These are phyloP conservation scores for Globisporangium heterothallicum DNA, from an alignment of 352 stramenopile genomes.

Conservation along the genomic window DNA sequence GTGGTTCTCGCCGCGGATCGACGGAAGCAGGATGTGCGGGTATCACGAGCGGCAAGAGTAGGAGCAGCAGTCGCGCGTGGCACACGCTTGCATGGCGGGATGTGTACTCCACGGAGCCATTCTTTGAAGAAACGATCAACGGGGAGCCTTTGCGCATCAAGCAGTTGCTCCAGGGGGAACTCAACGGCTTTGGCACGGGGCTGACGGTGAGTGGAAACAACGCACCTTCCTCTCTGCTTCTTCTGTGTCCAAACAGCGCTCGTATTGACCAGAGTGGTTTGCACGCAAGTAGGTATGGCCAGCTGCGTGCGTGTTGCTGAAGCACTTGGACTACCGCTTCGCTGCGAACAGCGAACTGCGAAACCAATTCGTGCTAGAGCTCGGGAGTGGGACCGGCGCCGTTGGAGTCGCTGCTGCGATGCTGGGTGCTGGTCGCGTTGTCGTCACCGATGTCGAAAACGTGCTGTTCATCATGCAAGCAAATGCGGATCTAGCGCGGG, in stretches of 20 bases:
- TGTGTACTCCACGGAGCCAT: slow-evolving; percentile 56
- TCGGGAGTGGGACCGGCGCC: slow-evolving; percentile 89
- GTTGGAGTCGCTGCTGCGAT: slow-evolving; percentile 87
- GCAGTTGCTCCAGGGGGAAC: slow-evolving; percentile 73
- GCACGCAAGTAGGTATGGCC: slow-evolving; percentile 48
- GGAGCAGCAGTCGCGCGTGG: slow-evolving; percentile 22
- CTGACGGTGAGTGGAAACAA: slow-evolving; percentile 47
- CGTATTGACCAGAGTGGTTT: too few relatives aligned
- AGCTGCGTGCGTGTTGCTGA: slow-evolving; percentile 73
- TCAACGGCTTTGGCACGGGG: slow-evolving; percentile 75
- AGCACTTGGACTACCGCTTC: slow-evolving; percentile 67
- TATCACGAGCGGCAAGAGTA: neutral
- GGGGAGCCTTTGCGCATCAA: slow-evolving; percentile 48
- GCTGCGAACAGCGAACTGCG: slow-evolving; percentile 8
- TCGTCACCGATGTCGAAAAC: slow-evolving; percentile 88
- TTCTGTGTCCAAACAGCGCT: too few relatives aligned
- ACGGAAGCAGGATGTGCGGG: too few relatives aligned
- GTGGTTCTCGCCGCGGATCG: neutral
- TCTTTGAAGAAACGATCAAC: slow-evolving; percentile 47
- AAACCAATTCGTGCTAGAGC: slow-evolving; percentile 75
- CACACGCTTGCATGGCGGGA: slow-evolving; percentile 75
- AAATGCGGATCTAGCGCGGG: slow-evolving; percentile 66
- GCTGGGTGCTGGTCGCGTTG: slow-evolving; percentile 74
- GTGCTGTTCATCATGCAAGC: slow-evolving; percentile 86
- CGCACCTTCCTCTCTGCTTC: too few relatives aligned